Base-by-base conservation (phyloP, 257 asterid species). In the Rhazya stricta region DNA sequence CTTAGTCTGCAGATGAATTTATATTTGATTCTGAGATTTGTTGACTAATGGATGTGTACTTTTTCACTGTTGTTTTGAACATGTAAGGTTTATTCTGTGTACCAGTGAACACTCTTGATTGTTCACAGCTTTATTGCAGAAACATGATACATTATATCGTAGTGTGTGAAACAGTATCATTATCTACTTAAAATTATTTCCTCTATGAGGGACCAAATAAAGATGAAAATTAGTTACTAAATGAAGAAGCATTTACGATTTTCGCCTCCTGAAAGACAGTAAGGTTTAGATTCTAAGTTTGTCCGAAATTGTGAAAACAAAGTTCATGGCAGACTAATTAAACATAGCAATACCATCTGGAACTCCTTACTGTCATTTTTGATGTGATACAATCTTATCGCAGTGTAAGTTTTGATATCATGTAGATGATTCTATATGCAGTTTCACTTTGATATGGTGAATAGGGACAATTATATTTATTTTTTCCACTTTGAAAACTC, bases 1-100 rank as follows among this genome's bases (percentile, higher is more conserved):
- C 50, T 60, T 45, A 9, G 51, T 60, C 37, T 69, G 7, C 18
- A 9, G 62, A 30, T 29, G 29, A 37, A 23, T 34, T 10, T 54
- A 11, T 15, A 29, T 29, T 78, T 65, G 27, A 45, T 62, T 36
- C 19, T n/a, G 25, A n/a, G 23, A 61, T 77, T 71, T 72, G 30
- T 42, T 36, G 56, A 37, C 54, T 15, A 69, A 45, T 69, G 9
- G 27, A 57, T 41, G 51, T 58, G 45, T 37, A 36, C 16, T 41
- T 37, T 34, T 34, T n/a, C 29, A 18, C 30, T 73, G 30, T 12
- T 27, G 34, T 45, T 42, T 10, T 34, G 46, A 29, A 21, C 23
- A 58, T 74, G 27, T 27, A 27, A 36, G 8, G 56, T 27, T 72
- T 56, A 5, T 8, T 34, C 11, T 18, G 32, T 48, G 9, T 37